These are phyloP conservation scores for Trypethelium eluteriae DNA, from an alignment of 495 filamentous ascomycete species.

Conservation along the genomic window DNA sequence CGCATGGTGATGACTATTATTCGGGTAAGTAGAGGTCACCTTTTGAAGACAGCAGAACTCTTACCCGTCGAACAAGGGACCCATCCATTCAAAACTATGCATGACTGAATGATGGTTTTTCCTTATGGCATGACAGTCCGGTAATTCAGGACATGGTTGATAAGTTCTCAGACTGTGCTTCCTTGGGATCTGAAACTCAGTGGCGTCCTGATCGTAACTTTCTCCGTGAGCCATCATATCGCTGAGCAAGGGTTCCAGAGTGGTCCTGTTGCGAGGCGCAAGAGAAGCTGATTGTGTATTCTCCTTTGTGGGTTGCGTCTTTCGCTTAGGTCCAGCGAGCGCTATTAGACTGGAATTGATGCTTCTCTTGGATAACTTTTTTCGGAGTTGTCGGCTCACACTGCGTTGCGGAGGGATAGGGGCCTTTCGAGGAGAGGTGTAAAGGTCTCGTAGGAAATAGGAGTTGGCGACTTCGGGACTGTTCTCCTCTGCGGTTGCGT, in stretches of 20 bases:
- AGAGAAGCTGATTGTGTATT: background rate
- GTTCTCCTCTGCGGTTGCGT: background rate
- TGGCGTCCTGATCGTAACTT: background rate
- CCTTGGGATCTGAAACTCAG: background rate
- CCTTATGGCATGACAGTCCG: background rate
- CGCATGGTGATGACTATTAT: background rate
- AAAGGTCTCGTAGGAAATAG: background rate
- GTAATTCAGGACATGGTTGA: background rate
- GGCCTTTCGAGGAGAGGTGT: background rate
- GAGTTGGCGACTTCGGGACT: background rate
- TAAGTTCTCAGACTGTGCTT: background rate
- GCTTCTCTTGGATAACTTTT: background rate
- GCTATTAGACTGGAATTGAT: background rate
- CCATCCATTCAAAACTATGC: conserved; percentile 3
- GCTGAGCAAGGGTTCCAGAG: background rate
- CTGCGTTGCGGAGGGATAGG: background rate
- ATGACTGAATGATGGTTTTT: background rate
- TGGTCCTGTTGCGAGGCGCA: background rate
- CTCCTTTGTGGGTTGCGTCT: background rate
- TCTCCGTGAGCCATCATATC: background rate
- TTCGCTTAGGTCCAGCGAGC: background rate
- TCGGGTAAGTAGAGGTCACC: background rate
- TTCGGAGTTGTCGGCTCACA: background rate
- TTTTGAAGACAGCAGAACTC: background rate
- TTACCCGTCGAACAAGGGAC: conserved; percentile 5